Evolutionary conservation across 495 filamentous ascomycete genomes (phyloP), one percentile per base, ranked within the genome.

Genomic region (Neurospora sp.): DNA sequence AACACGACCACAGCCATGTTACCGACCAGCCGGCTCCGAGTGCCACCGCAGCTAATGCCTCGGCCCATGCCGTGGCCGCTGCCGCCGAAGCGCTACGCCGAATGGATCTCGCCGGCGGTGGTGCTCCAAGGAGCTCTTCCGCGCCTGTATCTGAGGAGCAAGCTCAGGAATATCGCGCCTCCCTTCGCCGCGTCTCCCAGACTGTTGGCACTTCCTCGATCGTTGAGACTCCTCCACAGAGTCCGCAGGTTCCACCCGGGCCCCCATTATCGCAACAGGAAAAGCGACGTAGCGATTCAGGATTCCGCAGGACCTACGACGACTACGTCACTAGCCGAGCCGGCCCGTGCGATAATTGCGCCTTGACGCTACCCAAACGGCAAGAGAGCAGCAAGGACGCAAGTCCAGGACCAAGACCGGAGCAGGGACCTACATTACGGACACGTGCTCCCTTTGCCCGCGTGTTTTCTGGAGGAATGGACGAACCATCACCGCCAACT

Each of bases 191-290:
- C 61, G 71, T 78, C 20, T 79, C 82, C 0, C 75, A 76, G 69
- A 72, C 73, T 10, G 70, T 74, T n/a, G 74, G 72, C 9, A 69
- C 78, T 1, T 73, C 77, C n/a, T 80, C 85, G 12, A 80, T 84
- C 39, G 80, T 87, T 53, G 86, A 89, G 68, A 91, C 89, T 2
- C 89, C 90, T 1, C 90, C 89, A 37, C 86, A 87, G 27, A 91
- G 89, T 74, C 90, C 90, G 3, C 82, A 86, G 45, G 82, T 82
- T 39, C 73, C 83, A 1, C 73, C 78, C 10, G 81, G 73, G 41
- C 70, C 69, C 72, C 69, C 75, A 75, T 73, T 59, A 74, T 41
- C 74, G 76, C 75, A 73, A 76, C 71, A 75, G 74, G 69, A 76
- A 73, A 71, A 74, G 70, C 75, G 81, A 40, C 82, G 82, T n/a